A percentile compares a stretch with the other conserved stretches of the same genome.
Evolutionary conservation across 208 protist genomes (phyloP).

Genomic region (Herpetomonas tarakana): DNA sequence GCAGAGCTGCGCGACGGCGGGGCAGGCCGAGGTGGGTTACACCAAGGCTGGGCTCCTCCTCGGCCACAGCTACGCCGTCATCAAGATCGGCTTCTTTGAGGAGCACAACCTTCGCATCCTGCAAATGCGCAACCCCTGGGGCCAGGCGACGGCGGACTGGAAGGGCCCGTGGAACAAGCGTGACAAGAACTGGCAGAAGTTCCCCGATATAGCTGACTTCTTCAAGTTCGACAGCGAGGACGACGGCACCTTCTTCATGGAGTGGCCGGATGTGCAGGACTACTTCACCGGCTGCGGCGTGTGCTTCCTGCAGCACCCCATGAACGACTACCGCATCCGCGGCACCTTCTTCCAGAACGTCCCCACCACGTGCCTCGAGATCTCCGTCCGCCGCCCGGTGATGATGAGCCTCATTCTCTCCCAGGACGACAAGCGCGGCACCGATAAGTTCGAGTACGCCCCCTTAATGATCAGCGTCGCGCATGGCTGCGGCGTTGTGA

Average conservation of each 20-base stretch:
- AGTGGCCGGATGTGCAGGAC: slow-evolving; percentile 64
- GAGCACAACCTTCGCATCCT: slow-evolving; percentile 47
- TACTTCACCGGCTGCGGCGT: slow-evolving; percentile 78
- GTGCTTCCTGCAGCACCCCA: slow-evolving; percentile 66
- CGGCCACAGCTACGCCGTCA: slow-evolving; percentile 63
- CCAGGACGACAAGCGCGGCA: slow-evolving; percentile 78
- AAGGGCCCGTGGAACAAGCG: slow-evolving; percentile 61
- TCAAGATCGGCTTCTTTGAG: slow-evolving; percentile 55
- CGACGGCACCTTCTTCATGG: slow-evolving; percentile 75
- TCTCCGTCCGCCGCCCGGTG: slow-evolving; percentile 41
- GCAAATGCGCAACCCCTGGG: slow-evolving; percentile 74
- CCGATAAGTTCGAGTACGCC: slow-evolving; percentile 45
- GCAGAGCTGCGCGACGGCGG: slow-evolving; percentile 13
- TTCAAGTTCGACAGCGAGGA: slow-evolving; percentile 39
- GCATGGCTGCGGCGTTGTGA: slow-evolving; percentile 40
- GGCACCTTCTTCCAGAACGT: slow-evolving; percentile 73
- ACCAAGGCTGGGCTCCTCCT: slow-evolving; percentile 40
- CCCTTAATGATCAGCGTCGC: slow-evolving; percentile 84
- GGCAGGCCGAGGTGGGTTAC: slow-evolving; percentile 50
- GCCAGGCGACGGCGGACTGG: slow-evolving; percentile 28
- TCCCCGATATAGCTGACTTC: slow-evolving; percentile 31
- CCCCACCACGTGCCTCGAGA: slow-evolving; percentile 60
- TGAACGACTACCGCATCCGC: slow-evolving; percentile 76
- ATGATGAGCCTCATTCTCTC: slow-evolving; percentile 62
- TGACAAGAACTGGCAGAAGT: slow-evolving; percentile 59